phyloP scores from a whole-genome alignment of 75 land plant genomes.

The Picea sitchensis region DNA sequence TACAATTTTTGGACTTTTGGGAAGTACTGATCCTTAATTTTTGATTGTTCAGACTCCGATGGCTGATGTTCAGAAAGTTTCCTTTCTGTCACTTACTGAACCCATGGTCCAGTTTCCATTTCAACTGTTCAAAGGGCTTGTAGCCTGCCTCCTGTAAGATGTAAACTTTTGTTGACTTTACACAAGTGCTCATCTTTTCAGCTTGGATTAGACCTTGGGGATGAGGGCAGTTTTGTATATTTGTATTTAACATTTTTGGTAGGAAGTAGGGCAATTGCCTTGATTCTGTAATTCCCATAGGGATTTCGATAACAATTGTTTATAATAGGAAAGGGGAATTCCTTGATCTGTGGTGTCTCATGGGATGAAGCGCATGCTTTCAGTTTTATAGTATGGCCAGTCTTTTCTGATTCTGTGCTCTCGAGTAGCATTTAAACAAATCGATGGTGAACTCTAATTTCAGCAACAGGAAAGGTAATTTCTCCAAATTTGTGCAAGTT shows the following conservation, averaged over 20 bases:
- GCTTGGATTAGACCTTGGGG: constrained; percentile 4
- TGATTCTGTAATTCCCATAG: neutral
- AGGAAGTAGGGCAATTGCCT: neutral
- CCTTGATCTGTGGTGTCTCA: neutral
- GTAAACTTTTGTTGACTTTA: neutral
- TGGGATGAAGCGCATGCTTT: neutral
- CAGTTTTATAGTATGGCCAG: neutral
- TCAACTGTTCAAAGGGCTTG: neutral
- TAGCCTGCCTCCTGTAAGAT: neutral
- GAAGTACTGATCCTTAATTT: too few relatives aligned
- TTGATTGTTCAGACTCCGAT: too few relatives aligned
- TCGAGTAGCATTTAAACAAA: neutral
- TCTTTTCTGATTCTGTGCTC: neutral
- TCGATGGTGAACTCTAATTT: neutral
- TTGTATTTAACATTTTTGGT: neutral
- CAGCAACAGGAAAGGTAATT: neutral
- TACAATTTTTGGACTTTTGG: too few relatives aligned
- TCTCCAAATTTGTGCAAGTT: neutral
- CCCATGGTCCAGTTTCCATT: neutral
- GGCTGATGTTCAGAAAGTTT: too few relatives aligned
- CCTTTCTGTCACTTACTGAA: too few relatives aligned
- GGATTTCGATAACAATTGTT: neutral
- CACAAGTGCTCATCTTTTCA: neutral
- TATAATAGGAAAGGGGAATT: neutral
- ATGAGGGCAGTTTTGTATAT: neutral